Percentiles rank a stretch among this genome's conserved stretches.
Conservation (phyloP, 352 stramenopile genomes). For the Stephanocyclus meneghinianus region DNA sequence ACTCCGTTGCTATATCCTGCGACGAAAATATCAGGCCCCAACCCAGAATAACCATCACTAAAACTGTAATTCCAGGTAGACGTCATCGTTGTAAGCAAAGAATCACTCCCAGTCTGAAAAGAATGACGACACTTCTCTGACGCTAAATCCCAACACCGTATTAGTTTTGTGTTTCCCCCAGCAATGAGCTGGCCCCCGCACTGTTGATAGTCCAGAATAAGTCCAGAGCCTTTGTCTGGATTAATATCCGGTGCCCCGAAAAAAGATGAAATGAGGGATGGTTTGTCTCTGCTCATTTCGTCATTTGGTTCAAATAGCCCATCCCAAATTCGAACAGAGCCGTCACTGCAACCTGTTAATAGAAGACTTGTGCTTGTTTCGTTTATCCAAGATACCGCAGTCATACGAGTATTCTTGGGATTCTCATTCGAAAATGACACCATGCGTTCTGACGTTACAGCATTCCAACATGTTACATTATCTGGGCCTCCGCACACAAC, state of each 20-base stretch:
- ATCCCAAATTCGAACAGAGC: conserved; percentile 94
- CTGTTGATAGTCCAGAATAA: conserved; percentile 96
- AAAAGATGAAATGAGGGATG: conserved; percentile 90
- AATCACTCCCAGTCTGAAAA: conserved; percentile 77
- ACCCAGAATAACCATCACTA: conserved; percentile 51
- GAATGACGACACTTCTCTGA: conserved; percentile 86
- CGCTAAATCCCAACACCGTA: conserved; percentile 94
- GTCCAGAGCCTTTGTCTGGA: conserved; percentile 84
- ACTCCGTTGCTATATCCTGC: conserved; percentile 91
- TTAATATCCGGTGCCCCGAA: conserved; percentile 90
- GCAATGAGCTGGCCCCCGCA: conserved; percentile 87
- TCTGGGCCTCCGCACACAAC: conserved; percentile 93
- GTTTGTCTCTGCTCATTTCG: conserved; percentile 52
- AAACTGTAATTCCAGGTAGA: conserved; percentile 74
- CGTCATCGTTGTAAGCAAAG: conserved; percentile 68
- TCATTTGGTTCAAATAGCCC: conserved; percentile 80
- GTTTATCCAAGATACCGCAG: conserved; percentile 96
- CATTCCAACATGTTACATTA: conserved; percentile 93
- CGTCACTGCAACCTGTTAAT: conserved; percentile 94
- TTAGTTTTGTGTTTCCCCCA: conserved; percentile 89
- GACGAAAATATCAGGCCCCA: conserved; percentile 86
- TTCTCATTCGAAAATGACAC: conserved; percentile 76
- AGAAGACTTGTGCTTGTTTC: conserved; percentile 89
- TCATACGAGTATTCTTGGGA: conserved; percentile 84
- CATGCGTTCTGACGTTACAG: conserved; percentile 82